Evolutionary conservation across 1,284 basidiomycete species (phyloP).

Genomic region (Fomitiporia mediterranea): DNA sequence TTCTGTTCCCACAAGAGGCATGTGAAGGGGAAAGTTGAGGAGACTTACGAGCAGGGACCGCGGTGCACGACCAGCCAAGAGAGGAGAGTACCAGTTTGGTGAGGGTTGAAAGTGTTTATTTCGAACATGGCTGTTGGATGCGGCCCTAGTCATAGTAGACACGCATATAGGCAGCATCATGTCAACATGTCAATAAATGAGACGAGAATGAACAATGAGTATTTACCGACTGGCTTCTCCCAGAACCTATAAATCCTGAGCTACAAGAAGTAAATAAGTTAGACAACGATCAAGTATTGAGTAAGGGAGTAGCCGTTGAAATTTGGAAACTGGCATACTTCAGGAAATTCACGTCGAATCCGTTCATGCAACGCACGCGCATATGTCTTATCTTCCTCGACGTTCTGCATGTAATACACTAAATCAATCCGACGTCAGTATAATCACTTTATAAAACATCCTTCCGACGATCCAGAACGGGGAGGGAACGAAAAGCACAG

Average conservation of each 20-base stretch:
- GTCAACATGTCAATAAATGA: background rate
- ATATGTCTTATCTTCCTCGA: conserved; percentile 42
- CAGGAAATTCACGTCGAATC: conserved; percentile 66
- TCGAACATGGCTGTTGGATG: conserved; percentile 69
- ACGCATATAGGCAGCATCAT: background rate
- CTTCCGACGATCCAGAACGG: background rate
- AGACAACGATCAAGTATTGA: no score
- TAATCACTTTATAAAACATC: background rate
- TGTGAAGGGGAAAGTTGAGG: conserved; percentile 1
- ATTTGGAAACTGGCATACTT: conserved; percentile 34
- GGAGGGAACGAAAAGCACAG: background rate
- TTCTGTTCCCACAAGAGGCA: no score
- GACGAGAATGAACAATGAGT: background rate
- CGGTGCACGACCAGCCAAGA: conserved; percentile 61
- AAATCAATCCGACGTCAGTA: background rate
- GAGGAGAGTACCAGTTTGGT: conserved; percentile 61
- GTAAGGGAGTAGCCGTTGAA: background rate
- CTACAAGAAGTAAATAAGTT: conserved; percentile 31
- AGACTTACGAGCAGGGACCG: conserved; percentile 60
- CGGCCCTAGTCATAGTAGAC: conserved; percentile 36
- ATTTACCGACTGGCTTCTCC: conserved; percentile 57
- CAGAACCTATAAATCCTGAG: conserved; percentile 60
- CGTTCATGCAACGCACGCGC: conserved; percentile 60
- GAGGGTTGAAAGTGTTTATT: conserved; percentile 61
- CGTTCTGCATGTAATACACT: conserved; percentile 56